Evolutionary conservation across 371 early-diverging fungal species (phyloP), one percentile per base, ranked within the genome.

Genomic region (Sporodiniella umbellata): DNA sequence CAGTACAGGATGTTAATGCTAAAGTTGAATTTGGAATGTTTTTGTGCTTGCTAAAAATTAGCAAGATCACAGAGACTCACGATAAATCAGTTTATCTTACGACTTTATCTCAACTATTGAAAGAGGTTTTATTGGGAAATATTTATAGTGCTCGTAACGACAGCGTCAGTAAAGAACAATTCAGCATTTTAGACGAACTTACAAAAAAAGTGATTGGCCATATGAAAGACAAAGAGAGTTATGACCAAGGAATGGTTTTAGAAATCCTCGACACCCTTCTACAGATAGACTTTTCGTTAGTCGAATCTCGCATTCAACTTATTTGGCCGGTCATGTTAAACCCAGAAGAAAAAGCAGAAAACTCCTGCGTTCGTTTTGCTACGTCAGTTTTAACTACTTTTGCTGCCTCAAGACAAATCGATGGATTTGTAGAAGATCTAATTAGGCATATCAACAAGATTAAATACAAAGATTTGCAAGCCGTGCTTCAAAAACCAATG

Each of bases 381-480:
- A 56, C 49, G 17, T 62, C 70, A 10, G 54, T 72, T 26, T 39
- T 75, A 17, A 45, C 57, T 12, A 56, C 62, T 0, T 78, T 75
- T 24, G 56, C 80, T 23, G 78, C 72, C 14, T 72, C 83, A 4
- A 64, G 83, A 45, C 79, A 82, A 33, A 53, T 82, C n/a, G 72
- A 74, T 45, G 52, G 51, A 15, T 75, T 74, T 42, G 37, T 78
- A 24, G 51, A 56, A 4, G 78, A 78, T 7, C 46, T 79, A 0
- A 63, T 78, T 2, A 37, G 42, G 7, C 50, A 72, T 22, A 48
- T 81, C 3, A 56, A 60, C 0, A 31, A 35, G 2, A 47, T 64
- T 15, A 37, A 52, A 2, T 44, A 43, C 8, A 45, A 51, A 17
- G 56, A 60, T 19, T 42, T 69, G 0, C 60, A 62, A 33, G 25